phyloP scores from a whole-genome alignment of 768 basidiomycete species.

The Hericium coralloides region DNA sequence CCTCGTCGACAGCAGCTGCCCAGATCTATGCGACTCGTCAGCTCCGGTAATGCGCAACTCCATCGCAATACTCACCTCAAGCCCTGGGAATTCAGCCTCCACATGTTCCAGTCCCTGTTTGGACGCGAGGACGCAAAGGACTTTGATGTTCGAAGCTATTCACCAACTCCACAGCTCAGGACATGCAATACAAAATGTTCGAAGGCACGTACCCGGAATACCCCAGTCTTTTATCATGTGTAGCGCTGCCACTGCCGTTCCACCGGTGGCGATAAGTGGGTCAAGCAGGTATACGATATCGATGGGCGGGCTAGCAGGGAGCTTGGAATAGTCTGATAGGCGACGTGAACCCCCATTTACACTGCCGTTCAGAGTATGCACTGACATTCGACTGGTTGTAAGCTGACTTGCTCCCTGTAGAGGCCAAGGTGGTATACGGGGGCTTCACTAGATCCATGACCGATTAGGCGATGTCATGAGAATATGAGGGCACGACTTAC shows the following conservation, averaged over 20 bases:
- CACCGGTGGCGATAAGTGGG: constrained; percentile 90
- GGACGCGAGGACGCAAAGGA: constrained; percentile 77
- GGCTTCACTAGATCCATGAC: constrained; percentile 40
- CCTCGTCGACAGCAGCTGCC: constrained; percentile 73
- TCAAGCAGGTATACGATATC: constrained; percentile 87
- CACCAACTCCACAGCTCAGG: not conserved
- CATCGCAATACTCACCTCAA: constrained; percentile 49
- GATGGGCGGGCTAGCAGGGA: constrained; percentile 65
- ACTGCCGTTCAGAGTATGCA: constrained; percentile 2
- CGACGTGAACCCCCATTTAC: not conserved
- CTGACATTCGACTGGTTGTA: constrained; percentile 89
- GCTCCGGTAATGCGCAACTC: not conserved
- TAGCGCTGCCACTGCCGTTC: constrained; percentile 83
- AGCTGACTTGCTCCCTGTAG: constrained; percentile 75
- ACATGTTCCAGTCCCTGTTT: constrained; percentile 64
- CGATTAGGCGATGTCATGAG: not conserved
- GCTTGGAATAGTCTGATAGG: constrained; percentile 75
- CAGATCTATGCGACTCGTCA: constrained; percentile 50
- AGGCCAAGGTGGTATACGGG: constrained; percentile 88
- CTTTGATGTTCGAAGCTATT: constrained; percentile 65
- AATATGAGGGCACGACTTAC: constrained; percentile 31
- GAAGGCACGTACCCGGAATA: constrained; percentile 42
- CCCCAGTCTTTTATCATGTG: constrained; percentile 84
- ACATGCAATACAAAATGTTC: not conserved
- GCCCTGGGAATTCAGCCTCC: constrained; percentile 55